Evolutionary conservation across 116 monocot species (phyloP).

Genomic region (Phalaenopsis hybrid): DNA sequence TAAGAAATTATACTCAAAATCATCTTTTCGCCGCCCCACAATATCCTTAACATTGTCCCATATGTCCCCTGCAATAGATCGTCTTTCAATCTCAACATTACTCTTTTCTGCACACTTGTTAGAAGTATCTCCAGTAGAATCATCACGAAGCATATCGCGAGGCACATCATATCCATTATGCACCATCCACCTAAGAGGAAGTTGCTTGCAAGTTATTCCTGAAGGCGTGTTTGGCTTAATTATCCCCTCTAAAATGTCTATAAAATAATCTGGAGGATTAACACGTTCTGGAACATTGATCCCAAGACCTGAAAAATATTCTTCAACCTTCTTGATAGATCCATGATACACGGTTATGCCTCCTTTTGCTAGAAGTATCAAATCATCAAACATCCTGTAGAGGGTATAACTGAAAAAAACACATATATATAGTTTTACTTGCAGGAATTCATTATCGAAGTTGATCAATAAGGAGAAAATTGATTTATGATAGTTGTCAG

Average conservation of each 20-base stretch:
- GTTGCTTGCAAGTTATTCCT: constrained; percentile 54
- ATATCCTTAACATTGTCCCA: constrained; percentile 48
- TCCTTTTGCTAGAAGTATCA: constrained; percentile 97
- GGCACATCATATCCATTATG: constrained; percentile 90
- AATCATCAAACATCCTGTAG: constrained; percentile 95
- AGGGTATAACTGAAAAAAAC: constrained; percentile 68
- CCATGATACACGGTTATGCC: constrained; percentile 93
- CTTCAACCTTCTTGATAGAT: constrained; percentile 84
- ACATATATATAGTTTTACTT: not conserved
- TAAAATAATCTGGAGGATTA: constrained; percentile 96
- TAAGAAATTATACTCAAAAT: constrained; percentile 33
- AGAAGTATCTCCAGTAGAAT: constrained; percentile 32
- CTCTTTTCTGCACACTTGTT: constrained; percentile 17
- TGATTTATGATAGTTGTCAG: no score
- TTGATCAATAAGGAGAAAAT: not conserved
- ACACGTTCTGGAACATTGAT: constrained; percentile 95
- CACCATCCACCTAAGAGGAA: constrained; percentile 94
- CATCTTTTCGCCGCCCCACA: constrained; percentile 35
- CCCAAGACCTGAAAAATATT: constrained; percentile 88
- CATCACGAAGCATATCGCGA: constrained; percentile 56
- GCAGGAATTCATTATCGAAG: not conserved
- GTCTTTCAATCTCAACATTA: constrained; percentile 16
- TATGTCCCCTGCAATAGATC: constrained; percentile 39
- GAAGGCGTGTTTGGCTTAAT: constrained; percentile 64
- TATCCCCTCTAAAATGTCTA: constrained; percentile 96